Base-by-base conservation (phyloP, 352 stramenopile genomes). In the Phytophthora capsici region DNA sequence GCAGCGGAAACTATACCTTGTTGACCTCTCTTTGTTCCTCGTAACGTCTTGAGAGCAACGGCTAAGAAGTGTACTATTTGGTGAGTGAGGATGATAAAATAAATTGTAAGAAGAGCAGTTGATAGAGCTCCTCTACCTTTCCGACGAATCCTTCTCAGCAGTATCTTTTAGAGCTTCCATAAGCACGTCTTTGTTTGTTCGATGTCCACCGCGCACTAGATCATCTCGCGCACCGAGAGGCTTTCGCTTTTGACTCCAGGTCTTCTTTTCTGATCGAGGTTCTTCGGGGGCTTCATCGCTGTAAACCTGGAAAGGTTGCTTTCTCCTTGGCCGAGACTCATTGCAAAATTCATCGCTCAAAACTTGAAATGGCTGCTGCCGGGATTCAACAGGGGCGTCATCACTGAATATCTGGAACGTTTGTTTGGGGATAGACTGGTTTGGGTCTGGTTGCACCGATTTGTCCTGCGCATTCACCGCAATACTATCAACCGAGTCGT, bases 181-280 rank as follows among this genome's bases (percentile, higher is more conserved):
- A 37, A 96, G 63, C 56, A 83, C 75, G 57, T 96, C 88, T 59
- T 89, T 92, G 73, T 96, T 93, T 23, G 86, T 94, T 23, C 91
- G 45, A 25, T 82, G 73, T 17, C 71, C 77, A 44, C 67, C 57
- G 13, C 64, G 71, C 16, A 86, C 70, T 46, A 95, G 75, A 44
- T 95, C 86, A 25, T 95, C 84, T 22, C 86, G 85, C 36, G 64
- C 75, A 23, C 74, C 80, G 0, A 95, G 71, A 5, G 86, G 76
- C 47, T 93, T 93, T 38, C 86, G 80, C 26, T 75, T 73, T 30
- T 79, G 67, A 37, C 51, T 56, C 57, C 61, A 73, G 8, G 50
- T 61, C 51, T 74, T 85, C 12, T 45, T 74, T 59, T 56, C 71
- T 37, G 57, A 69, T 17, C 43, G 63, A 20, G 56, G 49, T 17